Percentiles rank a stretch among this genome's conserved stretches.
phyloP scores from a whole-genome alignment of 352 stramenopile genomes.

The Phytophthora tentaculata region DNA sequence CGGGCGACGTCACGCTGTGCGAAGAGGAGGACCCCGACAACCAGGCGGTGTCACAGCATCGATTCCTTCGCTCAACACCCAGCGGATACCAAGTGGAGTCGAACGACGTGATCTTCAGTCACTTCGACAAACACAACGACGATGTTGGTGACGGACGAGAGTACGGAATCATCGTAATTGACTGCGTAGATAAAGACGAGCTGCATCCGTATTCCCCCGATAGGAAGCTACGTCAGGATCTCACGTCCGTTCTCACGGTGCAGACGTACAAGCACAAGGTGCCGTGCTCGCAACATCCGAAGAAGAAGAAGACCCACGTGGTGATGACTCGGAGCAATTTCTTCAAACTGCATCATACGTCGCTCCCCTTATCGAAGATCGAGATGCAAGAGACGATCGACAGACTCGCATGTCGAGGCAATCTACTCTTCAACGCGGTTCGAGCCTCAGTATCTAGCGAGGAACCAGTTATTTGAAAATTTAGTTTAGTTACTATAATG shows the following conservation, averaged over 20 bases:
- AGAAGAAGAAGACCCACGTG: constrained; percentile 34
- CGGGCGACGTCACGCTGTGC: constrained; percentile 38
- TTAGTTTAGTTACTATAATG: too few species aligned
- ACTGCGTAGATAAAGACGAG: constrained; percentile 46
- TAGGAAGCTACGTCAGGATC: constrained; percentile 40
- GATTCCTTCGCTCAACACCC: constrained; percentile 35
- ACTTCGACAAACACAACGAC: constrained; percentile 37
- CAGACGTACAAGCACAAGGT: constrained; percentile 28
- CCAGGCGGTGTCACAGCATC: constrained; percentile 29
- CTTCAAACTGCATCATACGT: constrained; percentile 40
- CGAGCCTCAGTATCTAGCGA: constrained; percentile 11
- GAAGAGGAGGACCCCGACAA: constrained; percentile 29
- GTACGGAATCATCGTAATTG: constrained; percentile 34
- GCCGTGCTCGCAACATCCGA: constrained; percentile 10
- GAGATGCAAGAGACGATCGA: constrained; percentile 41
- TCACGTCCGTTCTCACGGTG: constrained; percentile 37
- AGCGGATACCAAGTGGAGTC: constrained; percentile 38
- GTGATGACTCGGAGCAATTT: constrained; percentile 46
- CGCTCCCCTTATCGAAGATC: constrained; percentile 27
- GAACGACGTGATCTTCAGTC: constrained; percentile 34
- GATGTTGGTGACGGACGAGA: constrained; percentile 28
- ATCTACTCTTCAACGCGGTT: constrained; percentile 34
- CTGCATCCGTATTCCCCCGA: constrained; percentile 36
- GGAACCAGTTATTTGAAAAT: not conserved
- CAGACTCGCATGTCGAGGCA: constrained; percentile 30